These are phyloP conservation scores for Candida gorgasii DNA, from an alignment of 805 yeast species.

Conservation along the genomic window DNA sequence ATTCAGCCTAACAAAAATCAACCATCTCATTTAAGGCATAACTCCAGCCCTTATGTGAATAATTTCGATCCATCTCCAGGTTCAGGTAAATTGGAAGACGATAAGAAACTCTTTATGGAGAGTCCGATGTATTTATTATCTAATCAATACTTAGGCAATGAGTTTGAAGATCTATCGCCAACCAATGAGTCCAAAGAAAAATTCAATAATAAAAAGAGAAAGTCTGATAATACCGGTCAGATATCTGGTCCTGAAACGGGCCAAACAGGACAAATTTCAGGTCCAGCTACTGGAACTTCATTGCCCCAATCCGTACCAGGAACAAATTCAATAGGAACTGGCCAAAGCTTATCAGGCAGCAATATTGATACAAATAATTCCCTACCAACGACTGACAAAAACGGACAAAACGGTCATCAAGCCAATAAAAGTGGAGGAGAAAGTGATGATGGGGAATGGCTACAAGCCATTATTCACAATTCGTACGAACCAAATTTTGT, in stretches of 20 bases:
- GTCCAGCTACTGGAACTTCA: not conserved
- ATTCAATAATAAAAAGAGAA: not conserved
- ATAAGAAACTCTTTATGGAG: constrained; percentile 1
- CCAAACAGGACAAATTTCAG: not conserved
- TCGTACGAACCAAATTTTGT: constrained; percentile 59
- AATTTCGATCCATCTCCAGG: not conserved
- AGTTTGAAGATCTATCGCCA: constrained; percentile 2
- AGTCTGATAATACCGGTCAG: not conserved
- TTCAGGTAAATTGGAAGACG: not conserved
- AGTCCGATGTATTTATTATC: constrained; percentile 2
- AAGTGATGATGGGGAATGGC: constrained; percentile 53
- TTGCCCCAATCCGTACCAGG: not conserved
- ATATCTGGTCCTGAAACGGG: not conserved
- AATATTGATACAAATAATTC: not conserved
- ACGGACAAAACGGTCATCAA: no score
- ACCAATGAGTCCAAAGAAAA: not conserved
- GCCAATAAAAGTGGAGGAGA: constrained; percentile 3
- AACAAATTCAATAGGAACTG: not conserved
- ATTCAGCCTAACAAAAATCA: not conserved
- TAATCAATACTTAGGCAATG: constrained; percentile 2
- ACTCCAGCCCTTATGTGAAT: not conserved
- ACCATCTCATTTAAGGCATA: not conserved
- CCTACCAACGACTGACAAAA: not conserved
- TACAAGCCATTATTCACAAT: constrained; percentile 66
- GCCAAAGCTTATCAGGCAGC: not conserved